phyloP scores from a whole-genome alignment of 1,284 basidiomycete species.

The Heterobasidion parviporum region DNA sequence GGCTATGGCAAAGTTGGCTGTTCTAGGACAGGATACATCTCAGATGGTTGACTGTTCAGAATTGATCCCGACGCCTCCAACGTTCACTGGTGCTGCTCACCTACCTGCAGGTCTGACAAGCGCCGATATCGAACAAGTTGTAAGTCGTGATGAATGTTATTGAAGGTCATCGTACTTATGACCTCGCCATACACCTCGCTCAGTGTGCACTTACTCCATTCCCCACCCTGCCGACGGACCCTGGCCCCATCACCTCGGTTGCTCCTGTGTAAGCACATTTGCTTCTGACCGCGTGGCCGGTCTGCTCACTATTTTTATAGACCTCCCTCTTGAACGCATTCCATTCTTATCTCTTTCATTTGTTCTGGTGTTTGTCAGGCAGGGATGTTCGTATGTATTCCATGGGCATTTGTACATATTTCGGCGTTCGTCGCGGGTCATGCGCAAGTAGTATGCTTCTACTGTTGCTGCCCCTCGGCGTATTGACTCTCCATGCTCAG shows the following conservation, averaged over 20 bases:
- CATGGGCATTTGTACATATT: no score
- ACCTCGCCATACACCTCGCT: background rate
- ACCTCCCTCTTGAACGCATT: no score
- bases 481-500: no score
- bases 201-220: constrained; percentile 1
- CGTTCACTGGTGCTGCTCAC: background rate
- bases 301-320: no score
- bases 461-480: no score
- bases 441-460: no score
- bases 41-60: constrained; percentile 9
- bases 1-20: background rate
- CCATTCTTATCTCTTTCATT: no score
- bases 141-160: background rate
- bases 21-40: constrained; percentile 5
- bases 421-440: no score
- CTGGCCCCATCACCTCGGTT: constrained; percentile 1
- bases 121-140: background rate
- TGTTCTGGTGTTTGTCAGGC: no score
- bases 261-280: constrained; percentile 1
- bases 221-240: constrained; percentile 2
- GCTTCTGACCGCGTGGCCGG: no score
- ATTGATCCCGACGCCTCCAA: constrained; percentile 1
- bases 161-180: background rate
- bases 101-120: background rate
- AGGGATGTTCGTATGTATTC: no score